Evolutionary conservation across 2,329 filamentous ascomycete species (phyloP), one percentile per base, ranked within the genome.

Genomic region (Clonostachys byssicola): DNA sequence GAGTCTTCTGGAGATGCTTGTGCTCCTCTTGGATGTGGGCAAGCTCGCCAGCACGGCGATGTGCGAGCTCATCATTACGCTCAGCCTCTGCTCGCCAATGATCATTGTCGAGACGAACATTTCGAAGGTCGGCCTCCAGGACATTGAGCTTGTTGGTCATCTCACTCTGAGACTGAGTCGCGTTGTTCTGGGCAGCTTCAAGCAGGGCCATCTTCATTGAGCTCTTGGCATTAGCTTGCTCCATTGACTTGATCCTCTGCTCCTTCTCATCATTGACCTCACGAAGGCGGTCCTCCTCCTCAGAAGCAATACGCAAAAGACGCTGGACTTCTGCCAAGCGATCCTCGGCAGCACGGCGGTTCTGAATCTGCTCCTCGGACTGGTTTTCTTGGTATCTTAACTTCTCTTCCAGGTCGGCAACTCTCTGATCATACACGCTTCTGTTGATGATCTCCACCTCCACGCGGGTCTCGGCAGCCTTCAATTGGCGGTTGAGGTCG

Each of bases 261-360:
- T 89, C 81, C 54, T 80, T 84, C 56, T 90, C 84, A 40, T 89
- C 84, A 43, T 86, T 68, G 38, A 80, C 76, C 49, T 85, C 78
- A 23, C 83, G 76, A 6, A 92, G 77, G 46, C 85, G 78, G 52
- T 78, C 78, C 53, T 88, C 85, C 59, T 91, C 86, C 59, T 89
- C 85, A n/a, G 86, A 80, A 6, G 86, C 80, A 52, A 83, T 77
- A 49, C 81, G 79, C 23, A 90, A 74, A 18, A 86, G 75, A 47
- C 83, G 77, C 63, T 91, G 85, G n/a, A 84, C 75, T 59, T 92
- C 86, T 6, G 84, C 79, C 13, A 89, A 71, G 50, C 81, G 80
- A 58, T 92, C 88, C 61, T 92, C 87, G 2, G 85, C 84, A 34
- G 81, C 75, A 46, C 86, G 79, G 49, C 87, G 81, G 43, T 70